Conservation (phyloP, 2,329 filamentous ascomycete genomes). For the Lecanicillium sp. region DNA sequence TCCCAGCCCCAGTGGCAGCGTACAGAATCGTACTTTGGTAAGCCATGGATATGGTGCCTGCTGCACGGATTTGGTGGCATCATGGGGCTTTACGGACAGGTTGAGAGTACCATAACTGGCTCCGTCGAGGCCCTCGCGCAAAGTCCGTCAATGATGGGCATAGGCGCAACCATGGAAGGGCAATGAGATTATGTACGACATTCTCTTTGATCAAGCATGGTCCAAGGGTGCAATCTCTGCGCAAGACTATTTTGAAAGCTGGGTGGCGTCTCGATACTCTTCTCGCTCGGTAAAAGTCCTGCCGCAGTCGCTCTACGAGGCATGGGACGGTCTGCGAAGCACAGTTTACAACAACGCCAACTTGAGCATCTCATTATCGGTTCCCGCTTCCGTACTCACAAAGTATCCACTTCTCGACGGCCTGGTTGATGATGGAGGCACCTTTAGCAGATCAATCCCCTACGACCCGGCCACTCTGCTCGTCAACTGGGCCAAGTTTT, state of each 20-base stretch:
- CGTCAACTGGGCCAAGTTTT: background rate
- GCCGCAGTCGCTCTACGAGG: background rate
- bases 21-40: conserved; percentile 41
- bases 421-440: background rate
- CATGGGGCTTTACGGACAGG: conserved; percentile 41
- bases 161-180: conserved; percentile 20
- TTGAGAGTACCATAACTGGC: conserved; percentile 38
- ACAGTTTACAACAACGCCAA: conserved; percentile 3
- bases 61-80: conserved; percentile 43
- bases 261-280: conserved; percentile 35
- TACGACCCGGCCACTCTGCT: conserved; percentile 4
- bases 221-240: conserved; percentile 33
- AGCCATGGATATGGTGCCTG: conserved; percentile 47
- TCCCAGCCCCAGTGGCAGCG: conserved; percentile 41
- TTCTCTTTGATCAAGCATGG: conserved; percentile 45
- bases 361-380: background rate
- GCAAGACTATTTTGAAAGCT: conserved; percentile 34
- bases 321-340: conserved; percentile 2
- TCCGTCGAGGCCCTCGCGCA: conserved; percentile 38
- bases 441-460: background rate
- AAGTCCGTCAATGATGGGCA: conserved; percentile 22
- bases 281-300: conserved; percentile 1
- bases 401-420: background rate
- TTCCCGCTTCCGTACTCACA: conserved; percentile 2
- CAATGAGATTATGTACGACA: conserved; percentile 44